A percentile compares a stretch with the other conserved stretches of the same genome.
phyloP scores from a whole-genome alignment of 1,284 basidiomycete species.

The Prillingera fragicola region DNA sequence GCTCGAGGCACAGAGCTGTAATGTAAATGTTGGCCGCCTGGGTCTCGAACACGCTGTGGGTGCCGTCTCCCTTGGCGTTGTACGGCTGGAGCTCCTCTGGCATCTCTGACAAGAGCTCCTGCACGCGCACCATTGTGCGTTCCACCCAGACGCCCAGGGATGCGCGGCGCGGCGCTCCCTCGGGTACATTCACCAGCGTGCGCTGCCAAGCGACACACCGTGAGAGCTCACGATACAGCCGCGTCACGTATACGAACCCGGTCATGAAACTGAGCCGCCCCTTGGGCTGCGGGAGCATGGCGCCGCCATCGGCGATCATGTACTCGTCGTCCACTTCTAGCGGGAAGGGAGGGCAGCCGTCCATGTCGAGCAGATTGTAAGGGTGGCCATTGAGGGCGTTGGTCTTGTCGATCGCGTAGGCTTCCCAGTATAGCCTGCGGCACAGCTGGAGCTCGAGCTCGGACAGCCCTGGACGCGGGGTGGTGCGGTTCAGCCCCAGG shows the following conservation, averaged over 20 bases:
- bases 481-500: slow-evolving; percentile 16
- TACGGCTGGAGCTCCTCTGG: slow-evolving; percentile 5
- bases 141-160: slow-evolving; percentile 1
- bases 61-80: background rate
- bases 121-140: slow-evolving; percentile 1
- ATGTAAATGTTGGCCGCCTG: slow-evolving; percentile 32
- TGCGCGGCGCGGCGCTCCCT: slow-evolving; percentile 4
- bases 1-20: slow-evolving; percentile 26
- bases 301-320: slow-evolving; percentile 4
- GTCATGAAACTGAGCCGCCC: slow-evolving; percentile 18
- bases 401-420: slow-evolving; percentile 19
- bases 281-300: slow-evolving; percentile 4
- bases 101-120: slow-evolving; percentile 10
- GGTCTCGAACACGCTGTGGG: slow-evolving; percentile 19
- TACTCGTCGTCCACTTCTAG: slow-evolving; percentile 28
- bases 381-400: slow-evolving; percentile 24
- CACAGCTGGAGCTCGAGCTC: slow-evolving; percentile 20
- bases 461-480: slow-evolving; percentile 10
- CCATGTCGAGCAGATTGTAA: slow-evolving; percentile 14
- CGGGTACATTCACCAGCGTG: slow-evolving; percentile 12
- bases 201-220: slow-evolving; percentile 26
- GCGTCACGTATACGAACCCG: slow-evolving; percentile 16
- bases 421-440: slow-evolving; percentile 25
- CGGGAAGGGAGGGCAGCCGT: slow-evolving; percentile 23
- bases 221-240: slow-evolving; percentile 21